phyloP scores from a whole-genome alignment of 2,329 filamentous ascomycete genomes.

The Diaporthe longicolla region DNA sequence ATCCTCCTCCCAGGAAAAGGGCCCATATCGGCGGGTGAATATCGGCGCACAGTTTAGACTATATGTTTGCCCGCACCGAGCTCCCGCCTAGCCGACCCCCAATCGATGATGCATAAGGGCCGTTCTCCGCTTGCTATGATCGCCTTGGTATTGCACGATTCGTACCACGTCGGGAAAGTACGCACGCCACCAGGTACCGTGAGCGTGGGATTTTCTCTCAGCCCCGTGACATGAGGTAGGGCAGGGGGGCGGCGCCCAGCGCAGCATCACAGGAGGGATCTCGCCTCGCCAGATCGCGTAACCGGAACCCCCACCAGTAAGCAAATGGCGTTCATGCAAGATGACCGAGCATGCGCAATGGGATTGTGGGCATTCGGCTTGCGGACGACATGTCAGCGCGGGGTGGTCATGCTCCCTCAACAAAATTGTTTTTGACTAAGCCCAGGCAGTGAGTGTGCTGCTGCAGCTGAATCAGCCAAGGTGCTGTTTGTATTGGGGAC shows the following conservation, averaged over 20 bases:
- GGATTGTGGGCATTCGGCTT: neutral
- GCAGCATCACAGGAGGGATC: slow-evolving; percentile 2
- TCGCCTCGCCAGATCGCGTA: slow-evolving; percentile 24
- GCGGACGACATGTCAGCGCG: slow-evolving; percentile 12
- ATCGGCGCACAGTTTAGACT: neutral
- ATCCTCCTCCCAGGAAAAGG: slow-evolving; percentile 1
- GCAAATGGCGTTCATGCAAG: slow-evolving; percentile 24
- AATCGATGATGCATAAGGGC: no score
- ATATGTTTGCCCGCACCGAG: neutral
- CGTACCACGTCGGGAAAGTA: slow-evolving; percentile 16
- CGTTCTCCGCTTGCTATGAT: neutral
- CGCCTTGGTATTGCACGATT: neutral
- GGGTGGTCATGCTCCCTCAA: neutral
- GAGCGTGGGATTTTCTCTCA: neutral
- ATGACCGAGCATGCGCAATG: neutral
- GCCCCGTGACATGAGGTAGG: neutral
- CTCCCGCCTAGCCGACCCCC: slow-evolving; percentile 6
- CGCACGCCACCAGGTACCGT: neutral
- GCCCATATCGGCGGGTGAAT: slow-evolving; percentile 14
- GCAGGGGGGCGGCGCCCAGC: neutral
- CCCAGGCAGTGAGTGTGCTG: neutral
- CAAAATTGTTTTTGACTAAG: neutral
- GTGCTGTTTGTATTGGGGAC: neutral
- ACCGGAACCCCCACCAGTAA: slow-evolving; percentile 7
- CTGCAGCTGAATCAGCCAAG: slow-evolving; percentile 23